Percentiles rank a stretch among this genome's conserved stretches.
Evolutionary conservation across 352 stramenopile species (phyloP).

Genomic region (Pythium pectinolyticum): DNA sequence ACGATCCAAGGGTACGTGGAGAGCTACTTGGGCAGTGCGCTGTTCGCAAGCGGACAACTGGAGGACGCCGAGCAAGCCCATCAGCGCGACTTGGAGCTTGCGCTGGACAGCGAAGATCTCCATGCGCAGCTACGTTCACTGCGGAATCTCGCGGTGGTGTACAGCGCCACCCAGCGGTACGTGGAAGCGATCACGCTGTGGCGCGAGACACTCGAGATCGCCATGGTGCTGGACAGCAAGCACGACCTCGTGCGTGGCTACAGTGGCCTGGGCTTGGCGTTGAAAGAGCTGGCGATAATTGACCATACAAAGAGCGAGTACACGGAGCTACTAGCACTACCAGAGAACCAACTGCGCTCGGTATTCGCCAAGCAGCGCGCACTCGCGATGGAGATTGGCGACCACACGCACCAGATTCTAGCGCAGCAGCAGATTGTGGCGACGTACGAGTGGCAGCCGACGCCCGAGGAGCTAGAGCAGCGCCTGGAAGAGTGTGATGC

Average conservation of each 20-base stretch:
- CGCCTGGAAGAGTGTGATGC: conserved; percentile 50
- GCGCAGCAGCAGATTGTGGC: conserved; percentile 49
- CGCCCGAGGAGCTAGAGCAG: conserved; percentile 34
- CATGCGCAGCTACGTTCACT: conserved; percentile 49
- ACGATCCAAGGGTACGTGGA: conserved; percentile 48
- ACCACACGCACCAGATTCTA: conserved; percentile 45
- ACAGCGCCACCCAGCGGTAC: conserved; percentile 40
- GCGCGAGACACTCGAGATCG: conserved; percentile 51
- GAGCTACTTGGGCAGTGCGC: conserved; percentile 45
- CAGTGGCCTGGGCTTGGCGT: conserved; percentile 41
- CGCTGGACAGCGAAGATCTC: conserved; percentile 54
- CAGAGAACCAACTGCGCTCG: conserved; percentile 29
- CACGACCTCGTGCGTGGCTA: conserved; percentile 44
- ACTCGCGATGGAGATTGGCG: conserved; percentile 41
- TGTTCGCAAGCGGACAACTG: conserved; percentile 49
- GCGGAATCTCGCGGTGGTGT: conserved; percentile 55
- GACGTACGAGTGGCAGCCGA: conserved; percentile 47
- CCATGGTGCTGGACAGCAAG: conserved; percentile 41
- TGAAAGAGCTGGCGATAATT: conserved; percentile 35
- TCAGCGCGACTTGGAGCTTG: conserved; percentile 50
- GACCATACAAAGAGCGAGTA: conserved; percentile 9
- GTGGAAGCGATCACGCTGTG: conserved; percentile 51
- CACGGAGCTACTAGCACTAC: conserved; percentile 9
- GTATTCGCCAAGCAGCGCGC: conserved; percentile 49
- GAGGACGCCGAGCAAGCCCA: conserved; percentile 39